Conservation (phyloP, 2,329 filamentous ascomycete genomes). For the Sclerotiophoma versabilis region DNA sequence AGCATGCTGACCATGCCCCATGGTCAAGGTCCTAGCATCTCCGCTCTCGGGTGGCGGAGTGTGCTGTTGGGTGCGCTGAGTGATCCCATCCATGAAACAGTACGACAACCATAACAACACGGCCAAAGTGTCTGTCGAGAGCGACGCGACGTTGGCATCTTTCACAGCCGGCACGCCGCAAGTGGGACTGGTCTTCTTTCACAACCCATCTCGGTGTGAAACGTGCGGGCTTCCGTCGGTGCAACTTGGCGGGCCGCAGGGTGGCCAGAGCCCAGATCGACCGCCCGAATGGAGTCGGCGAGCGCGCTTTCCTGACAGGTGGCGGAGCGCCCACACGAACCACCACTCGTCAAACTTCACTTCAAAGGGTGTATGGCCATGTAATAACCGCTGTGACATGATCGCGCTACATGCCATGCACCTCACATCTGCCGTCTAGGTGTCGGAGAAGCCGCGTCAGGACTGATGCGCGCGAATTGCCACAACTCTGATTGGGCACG, state of each 20-base stretch:
- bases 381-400: background rate
- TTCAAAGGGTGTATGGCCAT: background rate
- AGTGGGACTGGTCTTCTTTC: slow-evolving; percentile 7
- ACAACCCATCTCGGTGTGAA: slow-evolving; percentile 8
- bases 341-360: background rate
- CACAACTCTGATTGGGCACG: background rate
- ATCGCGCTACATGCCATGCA: background rate
- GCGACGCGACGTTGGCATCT: slow-evolving; percentile 6
- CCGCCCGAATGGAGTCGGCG: background rate
- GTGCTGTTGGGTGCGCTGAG: slow-evolving; percentile 13
- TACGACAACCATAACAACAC: slow-evolving; percentile 3
- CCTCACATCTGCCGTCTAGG: background rate
- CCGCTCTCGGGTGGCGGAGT: slow-evolving; percentile 26
- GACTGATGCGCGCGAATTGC: background rate
- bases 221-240: slow-evolving; percentile 7
- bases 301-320: background rate
- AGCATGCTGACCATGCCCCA: slow-evolving; percentile 17
- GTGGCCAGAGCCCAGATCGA: slow-evolving; percentile 1
- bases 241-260: background rate
- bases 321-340: background rate
- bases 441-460: background rate
- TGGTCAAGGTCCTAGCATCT: slow-evolving; percentile 13
- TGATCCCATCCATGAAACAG: slow-evolving; percentile 15
- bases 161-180: background rate
- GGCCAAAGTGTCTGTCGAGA: slow-evolving; percentile 7